phyloP scores from a whole-genome alignment of 1,284 basidiomycete species.

The Kwoniella shivajii region DNA sequence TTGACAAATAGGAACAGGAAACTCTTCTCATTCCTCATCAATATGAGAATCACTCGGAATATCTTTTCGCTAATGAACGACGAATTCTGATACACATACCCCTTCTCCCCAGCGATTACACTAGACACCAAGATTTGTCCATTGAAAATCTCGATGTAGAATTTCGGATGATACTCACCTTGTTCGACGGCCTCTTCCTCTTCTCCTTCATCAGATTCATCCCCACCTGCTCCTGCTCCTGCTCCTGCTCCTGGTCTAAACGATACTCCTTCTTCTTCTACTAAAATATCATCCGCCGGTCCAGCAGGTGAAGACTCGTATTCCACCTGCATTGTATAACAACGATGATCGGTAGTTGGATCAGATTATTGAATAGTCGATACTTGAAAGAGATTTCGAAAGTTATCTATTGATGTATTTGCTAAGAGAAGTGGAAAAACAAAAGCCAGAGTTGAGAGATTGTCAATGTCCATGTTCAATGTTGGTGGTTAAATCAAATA shows the following conservation, averaged over 20 bases:
- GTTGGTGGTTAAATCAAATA: background rate
- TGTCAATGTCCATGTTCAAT: background rate
- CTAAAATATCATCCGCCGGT: background rate
- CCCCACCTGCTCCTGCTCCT: constrained; percentile 1
- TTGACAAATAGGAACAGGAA: too few relatives aligned
- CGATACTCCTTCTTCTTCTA: constrained; percentile 6
- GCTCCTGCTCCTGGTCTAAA: constrained; percentile 12
- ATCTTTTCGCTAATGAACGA: too few relatives aligned
- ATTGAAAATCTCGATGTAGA: too few relatives aligned
- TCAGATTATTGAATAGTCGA: too few relatives aligned
- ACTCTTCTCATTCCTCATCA: too few relatives aligned
- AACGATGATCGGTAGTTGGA: too few relatives aligned
- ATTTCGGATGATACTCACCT: too few relatives aligned
- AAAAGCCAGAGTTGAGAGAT: background rate
- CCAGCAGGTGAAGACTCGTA: constrained; percentile 22
- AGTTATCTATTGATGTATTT: too few relatives aligned
- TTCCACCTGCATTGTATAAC: constrained; percentile 31
- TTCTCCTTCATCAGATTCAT: constrained; percentile 16
- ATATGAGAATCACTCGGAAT: too few relatives aligned
- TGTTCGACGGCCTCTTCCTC: constrained; percentile 20
- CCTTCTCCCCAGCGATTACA: background rate
- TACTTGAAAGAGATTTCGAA: too few relatives aligned
- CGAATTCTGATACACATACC: too few relatives aligned
- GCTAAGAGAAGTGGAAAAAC: background rate
- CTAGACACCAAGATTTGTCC: background rate